Conservation (phyloP, 768 basidiomycete genomes). For the Pulveroboletus sp. region DNA sequence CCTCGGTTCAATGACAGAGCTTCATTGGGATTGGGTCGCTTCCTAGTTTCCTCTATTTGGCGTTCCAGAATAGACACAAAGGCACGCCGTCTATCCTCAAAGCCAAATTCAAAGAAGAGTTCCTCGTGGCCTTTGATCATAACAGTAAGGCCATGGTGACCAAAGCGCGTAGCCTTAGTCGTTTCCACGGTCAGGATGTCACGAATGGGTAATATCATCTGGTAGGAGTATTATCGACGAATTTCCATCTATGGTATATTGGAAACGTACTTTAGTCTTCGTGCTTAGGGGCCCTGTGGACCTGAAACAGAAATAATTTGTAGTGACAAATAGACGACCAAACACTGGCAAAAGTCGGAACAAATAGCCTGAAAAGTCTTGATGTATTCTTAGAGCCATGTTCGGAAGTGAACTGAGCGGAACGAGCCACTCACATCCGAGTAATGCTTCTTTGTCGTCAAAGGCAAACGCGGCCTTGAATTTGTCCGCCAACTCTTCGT, state of each 20-base stretch:
- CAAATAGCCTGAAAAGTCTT: slow-evolving; percentile 89
- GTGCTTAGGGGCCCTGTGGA: slow-evolving; percentile 74
- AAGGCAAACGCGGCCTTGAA: slow-evolving; percentile 82
- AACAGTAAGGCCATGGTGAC: slow-evolving; percentile 83
- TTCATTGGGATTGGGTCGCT: slow-evolving; percentile 44
- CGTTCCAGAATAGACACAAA: slow-evolving; percentile 72
- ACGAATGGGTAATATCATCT: slow-evolving; percentile 94
- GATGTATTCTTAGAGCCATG: slow-evolving; percentile 3
- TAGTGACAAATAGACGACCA: slow-evolving; percentile 88
- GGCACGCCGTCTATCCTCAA: slow-evolving; percentile 72
- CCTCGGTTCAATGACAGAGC: slow-evolving; percentile 41
- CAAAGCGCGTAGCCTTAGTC: slow-evolving; percentile 84
- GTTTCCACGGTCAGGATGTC: slow-evolving; percentile 84
- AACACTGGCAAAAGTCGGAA: slow-evolving; percentile 85
- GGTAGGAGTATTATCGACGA: slow-evolving; percentile 5
- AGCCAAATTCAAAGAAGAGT: slow-evolving; percentile 91
- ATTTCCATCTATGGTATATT: not conserved
- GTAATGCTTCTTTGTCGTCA: slow-evolving; percentile 77
- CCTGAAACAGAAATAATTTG: slow-evolving; percentile 91
- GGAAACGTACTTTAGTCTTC: slow-evolving; percentile 70
- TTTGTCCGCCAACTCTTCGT: slow-evolving; percentile 64
- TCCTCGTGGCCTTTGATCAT: slow-evolving; percentile 97
- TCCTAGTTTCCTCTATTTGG: slow-evolving; percentile 72
- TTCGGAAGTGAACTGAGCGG: not conserved
- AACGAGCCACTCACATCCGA: slow-evolving; percentile 68